Base-by-base conservation (phyloP, 169 alveolate species). In the Cryptosporidium meleagridis region DNA sequence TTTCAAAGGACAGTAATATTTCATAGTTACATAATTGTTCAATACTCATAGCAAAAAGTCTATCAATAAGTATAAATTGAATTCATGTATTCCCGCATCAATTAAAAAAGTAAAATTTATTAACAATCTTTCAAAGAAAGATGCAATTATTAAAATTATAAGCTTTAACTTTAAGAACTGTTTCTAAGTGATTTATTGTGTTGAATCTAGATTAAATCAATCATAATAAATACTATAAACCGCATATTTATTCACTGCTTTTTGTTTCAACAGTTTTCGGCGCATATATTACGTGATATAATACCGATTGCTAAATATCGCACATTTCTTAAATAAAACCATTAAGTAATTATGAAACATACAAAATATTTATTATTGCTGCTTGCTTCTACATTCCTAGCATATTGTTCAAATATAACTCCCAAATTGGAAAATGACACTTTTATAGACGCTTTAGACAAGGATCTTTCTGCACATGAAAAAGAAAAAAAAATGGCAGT, bases 401-500 rank as follows among this genome's bases (percentile, higher is more conserved):
- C 23, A 10, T 48, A 31, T 61, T 69, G 12, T 29, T 44, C 44
- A 10, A 61, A n/a, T n/a, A 9, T 10, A 31, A 29, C 23, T n/a
- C 72, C 72, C 10, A n/a, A 59, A n/a, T 7, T 18, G 6, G 45
- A 31, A 7, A 29, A 80, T 21, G 89, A 67, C 21, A 16, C 44
- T 61, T 59, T 61, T 4, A 23, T 67, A 23, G 89, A 80, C 37
- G 21, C 53, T 16, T 62, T 80, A 29, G 89, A 80, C 21, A 62
- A 39, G 10, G 2, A 61, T 59, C 26, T 80, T 3, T 12, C 89
- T 5, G 35, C 21, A 48, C 45, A n/a, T 37, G 80, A 80, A 18
- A 61, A 62, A 16, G 80, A 62, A 45, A 39, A 61, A 41, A 80
- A 80, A 80, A 80, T 80, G 89, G 9, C 67, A 26, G 12, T 80